Evolutionary conservation across 345 rosid species (phyloP).

Genomic region (Mangifera indica): DNA sequence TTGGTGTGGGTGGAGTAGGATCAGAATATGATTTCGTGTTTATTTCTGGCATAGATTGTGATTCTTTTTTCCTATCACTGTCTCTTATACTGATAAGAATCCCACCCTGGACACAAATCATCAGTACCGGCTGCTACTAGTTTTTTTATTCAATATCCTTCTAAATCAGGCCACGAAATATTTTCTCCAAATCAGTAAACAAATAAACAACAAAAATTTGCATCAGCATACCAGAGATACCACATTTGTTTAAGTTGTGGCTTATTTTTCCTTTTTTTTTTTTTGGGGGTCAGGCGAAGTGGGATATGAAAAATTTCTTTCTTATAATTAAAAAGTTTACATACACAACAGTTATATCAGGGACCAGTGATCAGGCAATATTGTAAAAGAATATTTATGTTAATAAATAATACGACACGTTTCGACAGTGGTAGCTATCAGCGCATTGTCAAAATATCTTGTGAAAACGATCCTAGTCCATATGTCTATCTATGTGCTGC

Average conservation of each 20-base stretch:
- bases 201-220: not conserved
- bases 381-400: no score
- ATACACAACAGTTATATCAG: no score
- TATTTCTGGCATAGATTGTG: slow-evolving; percentile 19
- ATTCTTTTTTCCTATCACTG: slow-evolving; percentile 34
- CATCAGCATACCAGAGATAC: not conserved
- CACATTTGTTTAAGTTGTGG: not conserved
- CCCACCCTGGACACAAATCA: slow-evolving; percentile 33
- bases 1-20: slow-evolving; percentile 39
- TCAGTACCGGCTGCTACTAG: slow-evolving; percentile 20
- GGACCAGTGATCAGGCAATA: no score
- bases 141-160: not conserved
- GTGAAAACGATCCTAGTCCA: not conserved
- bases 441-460: no score
- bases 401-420: no score
- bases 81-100: slow-evolving; percentile 48
- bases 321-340: no score
- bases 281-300: no score
- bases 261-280: not conserved
- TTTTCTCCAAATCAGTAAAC: not conserved
- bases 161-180: not conserved
- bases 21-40: slow-evolving; percentile 38
- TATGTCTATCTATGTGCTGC: no score
- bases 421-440: no score
- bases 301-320: no score